Evolutionary conservation across 2,329 filamentous ascomycete genomes (phyloP).

Genomic region (Magnaporthiopsis rhizophila): DNA sequence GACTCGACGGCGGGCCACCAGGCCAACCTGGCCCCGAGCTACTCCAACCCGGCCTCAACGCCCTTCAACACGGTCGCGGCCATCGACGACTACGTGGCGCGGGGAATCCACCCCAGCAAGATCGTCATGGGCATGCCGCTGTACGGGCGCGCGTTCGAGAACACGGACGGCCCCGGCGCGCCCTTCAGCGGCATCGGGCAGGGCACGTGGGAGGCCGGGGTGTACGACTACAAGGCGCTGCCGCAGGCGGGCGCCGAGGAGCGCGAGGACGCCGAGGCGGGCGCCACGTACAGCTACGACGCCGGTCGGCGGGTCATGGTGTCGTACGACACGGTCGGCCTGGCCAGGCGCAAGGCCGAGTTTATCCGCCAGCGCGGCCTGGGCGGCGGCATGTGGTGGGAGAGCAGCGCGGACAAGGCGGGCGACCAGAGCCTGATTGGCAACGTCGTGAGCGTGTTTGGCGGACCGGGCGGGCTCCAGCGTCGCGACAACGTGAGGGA

Average conservation of each 20-base stretch:
- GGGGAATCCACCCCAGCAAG: constrained; percentile 60
- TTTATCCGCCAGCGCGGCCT: constrained; percentile 61
- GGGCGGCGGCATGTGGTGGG: constrained; percentile 98
- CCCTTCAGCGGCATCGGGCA: constrained; percentile 65
- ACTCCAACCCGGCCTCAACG: constrained; percentile 52
- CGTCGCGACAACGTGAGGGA: constrained; percentile 49
- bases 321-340: constrained; percentile 65
- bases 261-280: constrained; percentile 50
- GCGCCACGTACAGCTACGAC: constrained; percentile 75
- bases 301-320: constrained; percentile 56
- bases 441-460: constrained; percentile 52
- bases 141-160: constrained; percentile 78
- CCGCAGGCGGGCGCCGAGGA: constrained; percentile 62
- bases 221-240: constrained; percentile 84
- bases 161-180: constrained; percentile 66
- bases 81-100: constrained; percentile 58
- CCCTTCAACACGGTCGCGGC: constrained; percentile 72
- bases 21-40: constrained; percentile 64
- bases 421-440: constrained; percentile 60
- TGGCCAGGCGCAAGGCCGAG: constrained; percentile 61
- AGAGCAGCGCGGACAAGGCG: constrained; percentile 69
- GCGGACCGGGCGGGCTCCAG: constrained; percentile 42
- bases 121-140: constrained; percentile 87
- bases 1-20: constrained; percentile 65
- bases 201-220: constrained; percentile 76